Evolutionary conservation across 2,329 filamentous ascomycete species (phyloP).

Genomic region (Gnomoniopsis sp.): DNA sequence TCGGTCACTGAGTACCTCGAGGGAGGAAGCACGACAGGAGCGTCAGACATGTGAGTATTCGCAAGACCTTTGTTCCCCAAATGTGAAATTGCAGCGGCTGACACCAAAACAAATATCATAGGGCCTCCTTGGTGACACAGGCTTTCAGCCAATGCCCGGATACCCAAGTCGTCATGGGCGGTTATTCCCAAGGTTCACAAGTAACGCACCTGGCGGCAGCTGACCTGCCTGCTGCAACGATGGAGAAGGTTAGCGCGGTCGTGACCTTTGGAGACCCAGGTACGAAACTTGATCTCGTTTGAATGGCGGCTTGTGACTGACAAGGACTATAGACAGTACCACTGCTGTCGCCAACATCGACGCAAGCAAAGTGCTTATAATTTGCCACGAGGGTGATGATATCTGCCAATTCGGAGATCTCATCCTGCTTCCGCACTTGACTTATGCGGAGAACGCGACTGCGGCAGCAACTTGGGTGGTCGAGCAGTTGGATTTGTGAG

Average conservation of each 20-base stretch:
- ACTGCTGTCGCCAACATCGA: conserved; percentile 17
- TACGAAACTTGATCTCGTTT: neutral
- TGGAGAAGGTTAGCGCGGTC: conserved; percentile 22
- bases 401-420: conserved; percentile 25
- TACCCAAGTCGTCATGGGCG: conserved; percentile 39
- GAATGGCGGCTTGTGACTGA: conserved; percentile 13
- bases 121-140: conserved; percentile 28
- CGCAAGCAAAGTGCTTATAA: conserved; percentile 16
- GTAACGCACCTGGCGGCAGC: conserved; percentile 26
- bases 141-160: conserved; percentile 33
- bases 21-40: conserved; percentile 23
- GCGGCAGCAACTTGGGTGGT: conserved; percentile 24
- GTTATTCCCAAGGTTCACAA: conserved; percentile 32
- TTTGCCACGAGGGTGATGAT: conserved; percentile 23
- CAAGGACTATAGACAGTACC: conserved; percentile 17
- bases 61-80: neutral
- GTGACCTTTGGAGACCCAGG: conserved; percentile 28
- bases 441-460: conserved; percentile 22
- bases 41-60: conserved; percentile 12
- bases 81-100: neutral
- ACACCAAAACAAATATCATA: conserved; percentile 27
- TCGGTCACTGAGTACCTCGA: conserved; percentile 20
- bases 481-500: neutral
- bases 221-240: conserved; percentile 18
- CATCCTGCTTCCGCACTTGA: conserved; percentile 25